Base-by-base conservation (phyloP, 495 filamentous ascomycete genomes). In the Penicillium malachiteum region DNA sequence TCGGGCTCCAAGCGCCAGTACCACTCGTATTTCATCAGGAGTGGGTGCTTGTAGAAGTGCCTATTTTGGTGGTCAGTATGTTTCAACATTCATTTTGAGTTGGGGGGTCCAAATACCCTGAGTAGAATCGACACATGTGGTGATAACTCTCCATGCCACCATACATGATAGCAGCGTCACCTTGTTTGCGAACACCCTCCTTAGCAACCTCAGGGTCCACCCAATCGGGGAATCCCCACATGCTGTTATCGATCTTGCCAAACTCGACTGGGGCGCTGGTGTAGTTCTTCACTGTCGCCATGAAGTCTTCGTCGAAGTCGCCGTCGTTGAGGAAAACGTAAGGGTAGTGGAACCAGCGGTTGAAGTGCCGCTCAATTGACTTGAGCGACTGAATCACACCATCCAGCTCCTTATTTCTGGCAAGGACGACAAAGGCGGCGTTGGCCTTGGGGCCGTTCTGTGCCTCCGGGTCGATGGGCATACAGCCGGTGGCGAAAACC, bases 1-100 rank as follows among this genome's bases (percentile, higher is more conserved):
- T 99, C 94, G 67, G 94, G 94, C 84, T 99, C 94, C 73, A 99
- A 74, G 44, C 94, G 91, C 94, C 94, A 99, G 78, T 99, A 99
- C 94, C 94, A 99, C 69, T 97, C 90, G 75, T 97, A 99, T 74
- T 99, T 96, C 64, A 87, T 79, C 37, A 99, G 83, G 18, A 97
- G 84, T 58, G 92, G 89, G 64, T 99, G 94, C 76, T 97, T 96
- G 79, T 96, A 99, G 77, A 99, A 99, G 73, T 92, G 91, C 38
- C 92, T 95, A 59, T 17, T 18, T 2, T 9, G 9, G 0, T n/a
- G 32, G 43, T 72, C 54, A 71, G 66, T 47, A 38, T 33, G 14
- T 34, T 55, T 13, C 30, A 34, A 11, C 32, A n/a, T 13, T 31
- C 14, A n/a, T 11, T 31, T 21, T 13, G 12, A 12, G 26, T 46